phyloP scores from a whole-genome alignment of 345 rosid genomes.

The Populus deltoides region DNA sequence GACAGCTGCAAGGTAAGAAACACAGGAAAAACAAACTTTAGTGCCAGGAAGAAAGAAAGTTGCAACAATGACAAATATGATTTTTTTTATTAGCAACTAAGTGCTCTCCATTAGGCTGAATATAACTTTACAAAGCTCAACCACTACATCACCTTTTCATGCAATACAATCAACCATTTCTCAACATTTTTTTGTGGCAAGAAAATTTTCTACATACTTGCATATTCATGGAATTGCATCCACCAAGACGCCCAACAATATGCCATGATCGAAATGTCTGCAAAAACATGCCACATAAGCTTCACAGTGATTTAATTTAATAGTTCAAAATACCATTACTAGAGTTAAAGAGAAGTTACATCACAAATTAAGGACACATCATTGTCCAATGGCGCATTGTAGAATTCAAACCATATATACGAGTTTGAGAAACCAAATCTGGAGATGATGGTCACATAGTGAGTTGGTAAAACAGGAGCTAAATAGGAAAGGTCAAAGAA shows the following conservation, averaged over 20 bases:
- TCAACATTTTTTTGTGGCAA: background rate
- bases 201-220: slow-evolving; percentile 45
- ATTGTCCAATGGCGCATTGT: slow-evolving; percentile 72
- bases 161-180: background rate
- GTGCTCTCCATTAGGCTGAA: background rate
- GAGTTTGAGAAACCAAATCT: slow-evolving; percentile 88
- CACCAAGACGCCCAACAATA: slow-evolving; percentile 93
- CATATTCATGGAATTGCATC: slow-evolving; percentile 97
- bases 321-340: background rate
- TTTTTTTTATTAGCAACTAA: too few relatives aligned
- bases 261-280: slow-evolving; percentile 93
- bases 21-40: background rate
- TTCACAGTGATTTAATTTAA: slow-evolving; percentile 1
- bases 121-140: background rate
- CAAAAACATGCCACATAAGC: slow-evolving; percentile 22
- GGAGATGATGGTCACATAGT: slow-evolving; percentile 18
- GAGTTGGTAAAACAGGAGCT: slow-evolving; percentile 6
- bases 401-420: slow-evolving; percentile 89
- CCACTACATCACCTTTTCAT: background rate
- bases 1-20: slow-evolving; percentile 53
- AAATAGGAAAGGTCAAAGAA: slow-evolving; percentile 4
- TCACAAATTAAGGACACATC: slow-evolving; percentile 77
- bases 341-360: slow-evolving; percentile 30
- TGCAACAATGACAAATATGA: background rate
- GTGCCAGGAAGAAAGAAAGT: background rate